Percentiles rank a stretch among this genome's conserved stretches.
Conservation (phyloP, 2,329 filamentous ascomycete species). For the Herpomyces periplanetae region DNA sequence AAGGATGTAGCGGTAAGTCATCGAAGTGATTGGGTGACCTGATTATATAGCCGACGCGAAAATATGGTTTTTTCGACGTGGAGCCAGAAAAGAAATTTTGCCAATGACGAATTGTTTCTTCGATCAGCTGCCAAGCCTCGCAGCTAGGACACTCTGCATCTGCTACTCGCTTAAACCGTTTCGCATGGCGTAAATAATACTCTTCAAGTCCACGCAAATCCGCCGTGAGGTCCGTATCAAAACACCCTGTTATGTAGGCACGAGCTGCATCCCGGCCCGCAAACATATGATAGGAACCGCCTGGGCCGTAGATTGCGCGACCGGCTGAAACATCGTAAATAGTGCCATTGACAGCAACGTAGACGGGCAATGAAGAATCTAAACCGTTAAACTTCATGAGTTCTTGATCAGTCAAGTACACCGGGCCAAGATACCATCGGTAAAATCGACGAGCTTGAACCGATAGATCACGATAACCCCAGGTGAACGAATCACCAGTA, state of each 20-base stretch:
- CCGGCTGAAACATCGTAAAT: conserved; percentile 47
- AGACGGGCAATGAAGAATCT: conserved; percentile 34
- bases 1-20: no score
- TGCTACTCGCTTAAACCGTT: no score
- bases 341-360: conserved; percentile 54
- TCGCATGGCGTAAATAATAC: no score
- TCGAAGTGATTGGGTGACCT: no score
- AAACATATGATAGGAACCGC: conserved; percentile 55
- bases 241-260: conserved; percentile 72
- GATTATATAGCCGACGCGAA: no score
- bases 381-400: conserved; percentile 36
- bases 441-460: no score
- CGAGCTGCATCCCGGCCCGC: conserved; percentile 51
- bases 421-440: no score
- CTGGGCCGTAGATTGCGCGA: conserved; percentile 15
- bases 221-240: conserved; percentile 30
- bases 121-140: no score
- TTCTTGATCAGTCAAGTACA: conserved; percentile 15
- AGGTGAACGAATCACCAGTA: conserved; percentile 27
- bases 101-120: no score
- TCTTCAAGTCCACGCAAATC: conserved; percentile 59
- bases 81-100: no score
- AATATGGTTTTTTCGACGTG: no score
- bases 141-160: no score
- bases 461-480: conserved; percentile 25